Conservation (phyloP, 2,329 filamentous ascomycete genomes). For the Colletotrichum cordylinicola region DNA sequence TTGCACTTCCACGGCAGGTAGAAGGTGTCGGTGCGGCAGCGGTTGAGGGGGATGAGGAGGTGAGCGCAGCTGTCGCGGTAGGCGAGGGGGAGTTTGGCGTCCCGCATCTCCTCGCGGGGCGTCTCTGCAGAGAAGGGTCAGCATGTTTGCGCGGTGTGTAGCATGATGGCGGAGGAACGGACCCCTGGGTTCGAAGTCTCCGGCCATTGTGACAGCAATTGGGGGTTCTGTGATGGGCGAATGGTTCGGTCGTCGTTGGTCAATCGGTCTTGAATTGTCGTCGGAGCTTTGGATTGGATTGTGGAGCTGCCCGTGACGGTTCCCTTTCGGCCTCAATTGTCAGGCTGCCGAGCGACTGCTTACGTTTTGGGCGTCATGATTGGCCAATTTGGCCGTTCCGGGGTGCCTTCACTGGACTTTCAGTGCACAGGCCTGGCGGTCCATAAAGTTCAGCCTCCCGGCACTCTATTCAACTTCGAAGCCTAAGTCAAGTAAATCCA, state of each 20-base stretch:
- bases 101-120: conserved; percentile 91
- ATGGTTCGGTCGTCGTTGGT: conserved; percentile 14
- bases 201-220: conserved; percentile 22
- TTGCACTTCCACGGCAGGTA: conserved; percentile 98
- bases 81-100: conserved; percentile 82
- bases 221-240: conserved; percentile 11
- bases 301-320: conserved; percentile 14
- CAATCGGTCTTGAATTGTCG: conserved; percentile 18
- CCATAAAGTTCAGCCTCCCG: not conserved
- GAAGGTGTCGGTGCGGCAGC: conserved; percentile 89
- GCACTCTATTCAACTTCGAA: not conserved
- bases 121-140: conserved; percentile 44
- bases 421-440: not conserved
- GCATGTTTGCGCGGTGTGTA: not conserved
- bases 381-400: not conserved
- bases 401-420: not conserved
- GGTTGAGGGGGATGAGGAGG: conserved; percentile 93
- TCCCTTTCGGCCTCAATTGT: conserved; percentile 5
- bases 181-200: conserved; percentile 23
- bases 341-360: not conserved
- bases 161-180: not conserved
- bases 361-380: not conserved
- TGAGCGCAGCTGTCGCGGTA: conserved; percentile 97
- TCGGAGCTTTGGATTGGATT: conserved; percentile 22
- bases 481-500: not conserved